Percentiles rank a stretch among this genome's conserved stretches.
These are phyloP conservation scores for Hypoxylon sp. DNA, from an alignment of 2,329 filamentous ascomycete genomes.

Conservation along the genomic window DNA sequence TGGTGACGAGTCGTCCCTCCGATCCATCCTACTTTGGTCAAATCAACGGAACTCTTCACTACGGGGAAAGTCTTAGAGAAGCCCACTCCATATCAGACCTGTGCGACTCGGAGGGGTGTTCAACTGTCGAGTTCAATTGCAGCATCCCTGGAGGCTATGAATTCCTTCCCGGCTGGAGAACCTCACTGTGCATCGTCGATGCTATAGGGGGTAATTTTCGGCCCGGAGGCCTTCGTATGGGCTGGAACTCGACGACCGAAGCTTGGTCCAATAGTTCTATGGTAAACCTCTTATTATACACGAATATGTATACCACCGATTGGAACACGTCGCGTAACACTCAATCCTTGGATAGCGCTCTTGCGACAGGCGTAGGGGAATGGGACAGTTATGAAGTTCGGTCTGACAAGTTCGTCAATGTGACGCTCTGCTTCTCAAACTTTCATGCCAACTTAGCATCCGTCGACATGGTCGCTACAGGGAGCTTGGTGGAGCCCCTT, in stretches of 20 bases:
- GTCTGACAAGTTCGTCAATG: conserved; percentile 23
- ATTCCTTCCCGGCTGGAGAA: not conserved
- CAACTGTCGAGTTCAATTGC: not conserved
- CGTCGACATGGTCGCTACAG: conserved; percentile 19
- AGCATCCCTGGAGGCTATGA: not conserved
- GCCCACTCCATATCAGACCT: not conserved
- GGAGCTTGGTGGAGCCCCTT: conserved; percentile 22
- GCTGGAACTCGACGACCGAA: not conserved
- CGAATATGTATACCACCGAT: conserved; percentile 12
- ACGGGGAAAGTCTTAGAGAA: not conserved
- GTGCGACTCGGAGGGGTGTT: not conserved
- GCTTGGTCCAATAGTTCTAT: not conserved
- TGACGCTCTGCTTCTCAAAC: conserved; percentile 33
- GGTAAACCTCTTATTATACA: conserved; percentile 8
- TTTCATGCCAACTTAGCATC: conserved; percentile 17
- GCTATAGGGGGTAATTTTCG: not conserved
- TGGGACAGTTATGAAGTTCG: conserved; percentile 32
- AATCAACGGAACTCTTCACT: not conserved
- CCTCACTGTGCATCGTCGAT: not conserved
- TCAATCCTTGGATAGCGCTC: not conserved
- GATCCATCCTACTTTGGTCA: not conserved
- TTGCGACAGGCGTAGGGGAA: conserved; percentile 5
- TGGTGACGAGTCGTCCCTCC: not conserved
- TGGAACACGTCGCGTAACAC: not conserved
- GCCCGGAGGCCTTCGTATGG: not conserved